Base-by-base conservation (phyloP, 192 early-diverging fungal species). In the Polychytrium aggregatum region DNA sequence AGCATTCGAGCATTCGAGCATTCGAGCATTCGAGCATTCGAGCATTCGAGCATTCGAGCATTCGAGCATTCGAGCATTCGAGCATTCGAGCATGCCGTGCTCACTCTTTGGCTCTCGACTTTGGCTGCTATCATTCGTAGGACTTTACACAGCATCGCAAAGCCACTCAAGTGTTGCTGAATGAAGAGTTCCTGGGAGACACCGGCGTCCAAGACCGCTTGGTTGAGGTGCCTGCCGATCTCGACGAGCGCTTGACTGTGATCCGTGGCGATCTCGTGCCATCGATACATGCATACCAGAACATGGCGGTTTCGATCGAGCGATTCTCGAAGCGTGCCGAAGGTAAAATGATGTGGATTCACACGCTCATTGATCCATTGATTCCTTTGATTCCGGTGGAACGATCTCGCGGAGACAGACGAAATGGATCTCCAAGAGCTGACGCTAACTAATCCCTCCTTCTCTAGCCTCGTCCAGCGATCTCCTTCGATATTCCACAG, bases 261-360 rank as follows among this genome's bases (percentile, higher is more conserved):
- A 55, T 78, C 33, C 59, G 60, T 28, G 65, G 50, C n/a, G 48
- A 63, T 37, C 46, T 83, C 4, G 56, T 55, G 11, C 56, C 67
- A 2, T 57, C 68, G 25, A 72, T 84, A 6, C 70, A 65, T 20
- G 72, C 78, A 53, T 84, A 83, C 48, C 37, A 68, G 18, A 77
- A 72, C 44, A 57, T 83, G 57, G 69, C 68, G n/a, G 58, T 59
- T 37, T 53, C 80, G 43, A 64, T 80, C 62, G 82, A 82, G 27
- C 64, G 81, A 40, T 63, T 76, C 34, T 66, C 78, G n/a, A 61
- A 67, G 53, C 60, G 82, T 5, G 65, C 65, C 35, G 79, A 82
- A 57, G 81, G 78, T 53, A 68, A 57, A 30, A 44, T 24, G 14
- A 44, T 7, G 6, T 22, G n/a, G n/a, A n/a, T n/a, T n/a, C n/a